A percentile compares a stretch with the other conserved stretches of the same genome.
These are phyloP conservation scores for Micromonas pusilla DNA, from an alignment of 139 green algal species.

Conservation along the genomic window DNA sequence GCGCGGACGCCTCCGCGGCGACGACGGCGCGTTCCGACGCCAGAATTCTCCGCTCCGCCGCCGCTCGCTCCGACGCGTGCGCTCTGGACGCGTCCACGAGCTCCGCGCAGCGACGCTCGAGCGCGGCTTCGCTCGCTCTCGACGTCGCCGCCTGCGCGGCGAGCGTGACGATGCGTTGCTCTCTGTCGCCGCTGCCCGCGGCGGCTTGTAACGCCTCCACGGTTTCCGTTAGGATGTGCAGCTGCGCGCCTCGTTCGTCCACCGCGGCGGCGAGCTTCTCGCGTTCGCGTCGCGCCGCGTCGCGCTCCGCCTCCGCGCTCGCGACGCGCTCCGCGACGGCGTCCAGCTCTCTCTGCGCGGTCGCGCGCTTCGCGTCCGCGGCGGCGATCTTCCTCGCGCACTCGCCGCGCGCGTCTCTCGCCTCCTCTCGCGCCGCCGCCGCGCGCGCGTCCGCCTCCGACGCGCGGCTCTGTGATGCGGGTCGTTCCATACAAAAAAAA, in stretches of 20 bases:
- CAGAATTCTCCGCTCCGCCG: neutral
- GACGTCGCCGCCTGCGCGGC: slow-evolving; percentile 54
- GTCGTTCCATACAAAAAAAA: too few species aligned
- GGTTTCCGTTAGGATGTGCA: slow-evolving; percentile 59
- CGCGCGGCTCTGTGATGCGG: neutral
- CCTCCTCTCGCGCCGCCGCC: slow-evolving; percentile 1
- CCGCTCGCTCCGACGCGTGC: too few species aligned
- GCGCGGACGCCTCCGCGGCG: neutral
- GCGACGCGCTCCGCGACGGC: neutral
- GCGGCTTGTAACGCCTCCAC: slow-evolving; percentile 62
- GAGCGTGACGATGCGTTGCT: slow-evolving; percentile 52
- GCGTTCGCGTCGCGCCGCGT: slow-evolving; percentile 31
- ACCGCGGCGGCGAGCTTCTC: neutral
- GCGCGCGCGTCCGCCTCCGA: slow-evolving; percentile 4
- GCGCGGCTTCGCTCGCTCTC: slow-evolving; percentile 26
- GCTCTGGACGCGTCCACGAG: too few species aligned
- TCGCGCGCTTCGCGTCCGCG: neutral
- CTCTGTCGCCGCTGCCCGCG: slow-evolving; percentile 29
- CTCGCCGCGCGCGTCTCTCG: neutral
- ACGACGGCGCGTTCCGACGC: neutral
- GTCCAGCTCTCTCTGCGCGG: too few species aligned
- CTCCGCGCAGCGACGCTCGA: slow-evolving; percentile 37
- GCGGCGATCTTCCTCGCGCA: neutral
- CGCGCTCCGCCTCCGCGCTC: neutral
- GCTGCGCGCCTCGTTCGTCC: slow-evolving; percentile 43